A percentile compares a stretch with the other conserved stretches of the same genome.
These are phyloP conservation scores for Arthrinium puccinioides DNA, from an alignment of 2,329 filamentous ascomycete genomes.

Conservation along the genomic window DNA sequence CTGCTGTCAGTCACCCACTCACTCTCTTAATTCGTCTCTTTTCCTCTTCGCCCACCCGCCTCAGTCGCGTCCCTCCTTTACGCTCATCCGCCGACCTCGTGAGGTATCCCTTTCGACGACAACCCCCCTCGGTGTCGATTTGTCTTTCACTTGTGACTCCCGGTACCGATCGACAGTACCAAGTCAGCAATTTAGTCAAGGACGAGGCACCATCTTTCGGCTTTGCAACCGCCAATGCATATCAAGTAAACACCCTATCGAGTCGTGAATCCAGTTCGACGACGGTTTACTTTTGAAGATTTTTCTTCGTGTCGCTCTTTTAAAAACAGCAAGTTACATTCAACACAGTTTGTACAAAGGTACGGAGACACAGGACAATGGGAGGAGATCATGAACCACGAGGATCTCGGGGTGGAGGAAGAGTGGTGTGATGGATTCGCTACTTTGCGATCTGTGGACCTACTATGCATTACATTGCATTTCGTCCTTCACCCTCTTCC, in stretches of 20 bases:
- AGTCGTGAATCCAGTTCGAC: conserved; percentile 5
- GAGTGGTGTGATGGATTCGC: no score
- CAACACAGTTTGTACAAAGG: conserved; percentile 7
- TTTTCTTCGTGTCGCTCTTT: conserved; percentile 27
- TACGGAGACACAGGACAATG: no score
- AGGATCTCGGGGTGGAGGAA: no score
- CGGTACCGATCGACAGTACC: conserved; percentile 4
- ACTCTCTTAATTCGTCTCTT: conserved; percentile 13
- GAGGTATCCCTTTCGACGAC: conserved; percentile 24
- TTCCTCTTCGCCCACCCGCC: conserved; percentile 19
- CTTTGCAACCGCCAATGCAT: conserved; percentile 8
- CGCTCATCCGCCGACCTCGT: conserved; percentile 21
- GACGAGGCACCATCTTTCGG: conserved; percentile 13
- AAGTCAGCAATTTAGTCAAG: conserved; percentile 15
- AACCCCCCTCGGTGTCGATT: conserved; percentile 18
- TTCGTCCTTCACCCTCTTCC: not conserved
- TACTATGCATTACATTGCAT: conserved; percentile 9
- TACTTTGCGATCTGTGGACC: conserved; percentile 14
- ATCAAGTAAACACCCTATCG: conserved; percentile 1
- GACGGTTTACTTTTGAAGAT: conserved; percentile 20
- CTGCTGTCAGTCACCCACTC: conserved; percentile 16
- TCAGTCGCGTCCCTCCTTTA: conserved; percentile 21
- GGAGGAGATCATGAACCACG: no score
- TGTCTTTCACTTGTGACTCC: conserved; percentile 14
- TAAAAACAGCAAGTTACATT: conserved; percentile 13